phyloP scores from a whole-genome alignment of 306 rosid genomes.

The Rosa multiflora region DNA sequence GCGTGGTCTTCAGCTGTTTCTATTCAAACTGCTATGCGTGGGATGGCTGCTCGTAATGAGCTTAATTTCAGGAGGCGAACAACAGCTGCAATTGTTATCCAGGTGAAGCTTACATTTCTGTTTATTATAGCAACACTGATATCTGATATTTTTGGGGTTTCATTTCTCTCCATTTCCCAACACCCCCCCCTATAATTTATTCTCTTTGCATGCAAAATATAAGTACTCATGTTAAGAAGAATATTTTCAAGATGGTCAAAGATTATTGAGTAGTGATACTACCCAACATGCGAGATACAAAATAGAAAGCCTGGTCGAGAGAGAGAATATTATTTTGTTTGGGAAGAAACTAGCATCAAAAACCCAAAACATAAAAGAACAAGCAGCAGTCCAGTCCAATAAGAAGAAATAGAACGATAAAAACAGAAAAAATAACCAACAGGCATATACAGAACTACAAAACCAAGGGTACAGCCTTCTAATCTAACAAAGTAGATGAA shows the following conservation, averaged over 20 bases:
- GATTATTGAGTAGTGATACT: neutral
- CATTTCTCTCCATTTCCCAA: neutral
- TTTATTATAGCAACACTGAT: neutral
- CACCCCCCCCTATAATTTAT: neutral
- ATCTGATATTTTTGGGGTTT: neutral
- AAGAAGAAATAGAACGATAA: neutral
- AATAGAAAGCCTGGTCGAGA: neutral
- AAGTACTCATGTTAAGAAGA: neutral
- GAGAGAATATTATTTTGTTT: neutral
- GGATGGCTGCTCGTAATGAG: constrained; percentile 72
- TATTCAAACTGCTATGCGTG: constrained; percentile 69
- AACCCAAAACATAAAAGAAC: neutral
- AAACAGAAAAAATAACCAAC: neutral
- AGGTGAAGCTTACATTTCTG: constrained; percentile 44
- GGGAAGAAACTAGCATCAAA: neutral
- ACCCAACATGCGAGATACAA: neutral
- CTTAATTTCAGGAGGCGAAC: constrained; percentile 56
- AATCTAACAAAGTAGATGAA: neutral
- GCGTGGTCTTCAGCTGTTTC: constrained; percentile 48
- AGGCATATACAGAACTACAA: neutral
- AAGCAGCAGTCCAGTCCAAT: neutral
- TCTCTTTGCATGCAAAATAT: neutral
- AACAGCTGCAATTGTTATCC: constrained; percentile 62
- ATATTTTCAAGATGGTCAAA: neutral
- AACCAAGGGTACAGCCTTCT: neutral